Conservation (phyloP, 1,284 basidiomycete species). For the Pascua sp. region DNA sequence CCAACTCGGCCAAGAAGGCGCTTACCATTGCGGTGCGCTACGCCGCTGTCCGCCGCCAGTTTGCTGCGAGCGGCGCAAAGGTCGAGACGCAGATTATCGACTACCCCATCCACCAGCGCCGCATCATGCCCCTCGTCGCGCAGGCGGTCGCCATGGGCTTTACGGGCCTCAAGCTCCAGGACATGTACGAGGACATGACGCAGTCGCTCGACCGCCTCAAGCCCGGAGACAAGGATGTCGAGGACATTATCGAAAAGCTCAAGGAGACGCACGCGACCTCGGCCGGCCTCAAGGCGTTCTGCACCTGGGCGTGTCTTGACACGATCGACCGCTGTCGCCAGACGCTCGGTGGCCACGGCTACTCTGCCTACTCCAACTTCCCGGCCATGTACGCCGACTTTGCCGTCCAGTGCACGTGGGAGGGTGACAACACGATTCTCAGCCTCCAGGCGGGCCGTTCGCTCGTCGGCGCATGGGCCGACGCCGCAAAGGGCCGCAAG, state of each 20-base stretch:
- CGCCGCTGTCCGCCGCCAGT: conserved; percentile 57
- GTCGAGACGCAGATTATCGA: conserved; percentile 57
- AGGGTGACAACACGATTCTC: conserved; percentile 58
- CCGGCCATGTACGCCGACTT: conserved; percentile 57
- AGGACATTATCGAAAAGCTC: conserved; percentile 52
- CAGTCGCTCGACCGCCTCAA: conserved; percentile 55
- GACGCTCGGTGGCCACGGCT: conserved; percentile 59
- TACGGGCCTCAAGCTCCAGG: conserved; percentile 52
- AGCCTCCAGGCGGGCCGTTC: conserved; percentile 56
- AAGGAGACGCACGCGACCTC: conserved; percentile 60
- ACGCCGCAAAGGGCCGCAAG: conserved; percentile 52
- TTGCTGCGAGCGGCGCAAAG: conserved; percentile 51
- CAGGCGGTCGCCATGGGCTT: conserved; percentile 59
- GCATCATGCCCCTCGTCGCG: conserved; percentile 57
- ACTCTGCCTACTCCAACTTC: conserved; percentile 57
- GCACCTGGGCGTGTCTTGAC: conserved; percentile 58
- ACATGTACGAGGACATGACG: conserved; percentile 52
- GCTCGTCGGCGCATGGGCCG: conserved; percentile 53
- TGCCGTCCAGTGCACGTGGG: conserved; percentile 57
- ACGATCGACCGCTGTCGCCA: conserved; percentile 58
- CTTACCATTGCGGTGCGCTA: conserved; percentile 58
- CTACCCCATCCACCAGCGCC: conserved; percentile 60
- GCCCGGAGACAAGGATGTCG: conserved; percentile 49
- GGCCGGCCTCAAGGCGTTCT: conserved; percentile 60
- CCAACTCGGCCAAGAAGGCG: conserved; percentile 56